Evolutionary conservation across 2,329 filamentous ascomycete species (phyloP).

Genomic region (Penicillium freii): DNA sequence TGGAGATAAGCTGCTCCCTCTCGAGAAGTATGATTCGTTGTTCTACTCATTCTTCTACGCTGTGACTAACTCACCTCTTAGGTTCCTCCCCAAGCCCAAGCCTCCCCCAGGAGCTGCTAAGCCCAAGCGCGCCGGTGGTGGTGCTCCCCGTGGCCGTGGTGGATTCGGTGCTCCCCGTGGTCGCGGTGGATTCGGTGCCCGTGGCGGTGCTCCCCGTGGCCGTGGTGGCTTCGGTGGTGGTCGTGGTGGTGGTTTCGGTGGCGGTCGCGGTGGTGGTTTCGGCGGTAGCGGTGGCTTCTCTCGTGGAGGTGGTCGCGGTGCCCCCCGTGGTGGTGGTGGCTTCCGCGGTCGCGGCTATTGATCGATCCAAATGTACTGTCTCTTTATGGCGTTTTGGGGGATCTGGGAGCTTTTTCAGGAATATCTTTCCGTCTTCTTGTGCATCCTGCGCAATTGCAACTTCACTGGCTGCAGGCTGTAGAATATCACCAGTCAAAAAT

Average conservation of each 20-base stretch:
- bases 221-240: conserved; percentile 21
- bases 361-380: conserved; percentile 32
- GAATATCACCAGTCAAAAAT: conserved; percentile 33
- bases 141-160: conserved; percentile 47
- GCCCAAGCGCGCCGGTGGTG: conserved; percentile 65
- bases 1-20: conserved; percentile 86
- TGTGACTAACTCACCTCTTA: conserved; percentile 31
- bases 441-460: conserved; percentile 37
- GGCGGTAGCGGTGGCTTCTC: conserved; percentile 21
- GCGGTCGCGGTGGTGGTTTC: conserved; percentile 16
- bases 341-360: conserved; percentile 30
- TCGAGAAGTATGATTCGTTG: conserved; percentile 65
- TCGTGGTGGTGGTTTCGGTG: conserved; percentile 26
- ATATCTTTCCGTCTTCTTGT: conserved; percentile 38
- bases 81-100: conserved; percentile 94
- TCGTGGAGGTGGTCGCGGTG: conserved; percentile 14
- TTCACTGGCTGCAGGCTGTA: conserved; percentile 31
- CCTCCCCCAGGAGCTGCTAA: conserved; percentile 63
- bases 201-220: conserved; percentile 28
- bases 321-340: conserved; percentile 18
- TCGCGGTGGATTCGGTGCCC: conserved; percentile 16
- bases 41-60: neutral
- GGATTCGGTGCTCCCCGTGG: conserved; percentile 42
- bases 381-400: conserved; percentile 46
- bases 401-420: conserved; percentile 41